Percentiles rank a stretch among this genome's conserved stretches.
Evolutionary conservation across 441 rosid species (phyloP).

Genomic region (Gossypium lobatum): DNA sequence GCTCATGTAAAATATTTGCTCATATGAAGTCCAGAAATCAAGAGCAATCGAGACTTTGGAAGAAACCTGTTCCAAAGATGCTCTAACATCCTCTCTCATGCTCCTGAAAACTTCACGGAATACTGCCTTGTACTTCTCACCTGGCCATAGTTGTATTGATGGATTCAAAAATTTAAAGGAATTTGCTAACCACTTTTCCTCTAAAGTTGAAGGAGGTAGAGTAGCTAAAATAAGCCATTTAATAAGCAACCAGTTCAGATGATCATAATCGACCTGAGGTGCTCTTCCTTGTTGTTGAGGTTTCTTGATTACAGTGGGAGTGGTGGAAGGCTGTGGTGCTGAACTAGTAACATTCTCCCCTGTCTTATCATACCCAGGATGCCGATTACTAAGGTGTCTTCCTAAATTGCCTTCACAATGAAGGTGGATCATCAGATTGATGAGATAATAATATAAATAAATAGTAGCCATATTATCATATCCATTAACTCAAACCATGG

Average conservation of each 20-base stretch:
- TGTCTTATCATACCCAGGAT: constrained; percentile 84
- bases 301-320: constrained; percentile 40
- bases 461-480: constrained; percentile 9
- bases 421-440: constrained; percentile 16
- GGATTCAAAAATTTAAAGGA: constrained; percentile 82
- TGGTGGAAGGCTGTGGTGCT: constrained; percentile 28
- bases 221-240: constrained; percentile 79
- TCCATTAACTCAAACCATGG: neutral
- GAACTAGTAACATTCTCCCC: constrained; percentile 41
- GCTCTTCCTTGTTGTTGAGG: constrained; percentile 48
- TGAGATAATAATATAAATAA: neutral
- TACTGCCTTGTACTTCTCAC: constrained; percentile 55
- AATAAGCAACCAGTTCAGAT: constrained; percentile 83
- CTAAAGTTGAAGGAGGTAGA: constrained; percentile 78
- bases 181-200: constrained; percentile 72
- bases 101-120: constrained; percentile 78
- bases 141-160: constrained; percentile 65
- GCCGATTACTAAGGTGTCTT: constrained; percentile 82
- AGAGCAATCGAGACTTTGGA: constrained; percentile 71
- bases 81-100: constrained; percentile 77
- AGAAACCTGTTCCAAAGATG: constrained; percentile 53
- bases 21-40: constrained; percentile 82
- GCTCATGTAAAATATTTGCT: constrained; percentile 74
- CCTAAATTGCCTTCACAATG: constrained; percentile 67
- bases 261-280: constrained; percentile 70